These are phyloP conservation scores for Calocybe cyanea DNA, from an alignment of 768 basidiomycete species.

Conservation along the genomic window DNA sequence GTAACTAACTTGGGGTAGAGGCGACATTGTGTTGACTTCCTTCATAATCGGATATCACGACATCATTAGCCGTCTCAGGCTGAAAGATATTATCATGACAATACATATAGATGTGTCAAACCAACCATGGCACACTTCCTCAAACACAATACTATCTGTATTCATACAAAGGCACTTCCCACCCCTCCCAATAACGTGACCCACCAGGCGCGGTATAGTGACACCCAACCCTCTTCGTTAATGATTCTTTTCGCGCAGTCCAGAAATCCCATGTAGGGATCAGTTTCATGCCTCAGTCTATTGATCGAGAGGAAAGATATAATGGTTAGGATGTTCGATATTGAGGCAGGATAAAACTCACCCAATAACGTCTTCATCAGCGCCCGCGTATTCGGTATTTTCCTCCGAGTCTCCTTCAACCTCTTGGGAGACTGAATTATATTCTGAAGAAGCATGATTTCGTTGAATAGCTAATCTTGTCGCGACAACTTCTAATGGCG, in stretches of 20 bases:
- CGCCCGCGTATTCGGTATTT: constrained; percentile 57
- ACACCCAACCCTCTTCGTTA: constrained; percentile 71
- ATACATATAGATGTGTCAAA: background rate
- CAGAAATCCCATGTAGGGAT: constrained; percentile 71
- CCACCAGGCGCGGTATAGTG: constrained; percentile 87
- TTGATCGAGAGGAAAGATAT: constrained; percentile 10
- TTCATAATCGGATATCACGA: background rate
- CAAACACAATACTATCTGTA: background rate
- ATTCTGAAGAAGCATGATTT: constrained; percentile 74
- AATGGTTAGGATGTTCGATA: constrained; percentile 2
- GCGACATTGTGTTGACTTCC: background rate
- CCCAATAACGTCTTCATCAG: constrained; percentile 85
- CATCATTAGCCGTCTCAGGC: background rate
- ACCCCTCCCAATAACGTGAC: constrained; percentile 64
- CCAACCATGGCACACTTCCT: background rate
- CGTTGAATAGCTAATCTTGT: constrained; percentile 81
- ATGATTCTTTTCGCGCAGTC: constrained; percentile 77
- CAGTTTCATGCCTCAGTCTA: constrained; percentile 73
- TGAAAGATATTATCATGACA: background rate
- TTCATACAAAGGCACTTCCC: constrained; percentile 49
- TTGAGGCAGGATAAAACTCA: constrained; percentile 25
- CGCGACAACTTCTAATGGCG: constrained; percentile 78
- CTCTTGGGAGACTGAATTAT: constrained; percentile 72
- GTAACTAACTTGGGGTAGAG: constrained; percentile 2
- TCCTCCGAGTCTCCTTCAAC: constrained; percentile 63